These are phyloP conservation scores for Diaporthe sp. DNA, from an alignment of 2,329 filamentous ascomycete genomes.

Conservation along the genomic window DNA sequence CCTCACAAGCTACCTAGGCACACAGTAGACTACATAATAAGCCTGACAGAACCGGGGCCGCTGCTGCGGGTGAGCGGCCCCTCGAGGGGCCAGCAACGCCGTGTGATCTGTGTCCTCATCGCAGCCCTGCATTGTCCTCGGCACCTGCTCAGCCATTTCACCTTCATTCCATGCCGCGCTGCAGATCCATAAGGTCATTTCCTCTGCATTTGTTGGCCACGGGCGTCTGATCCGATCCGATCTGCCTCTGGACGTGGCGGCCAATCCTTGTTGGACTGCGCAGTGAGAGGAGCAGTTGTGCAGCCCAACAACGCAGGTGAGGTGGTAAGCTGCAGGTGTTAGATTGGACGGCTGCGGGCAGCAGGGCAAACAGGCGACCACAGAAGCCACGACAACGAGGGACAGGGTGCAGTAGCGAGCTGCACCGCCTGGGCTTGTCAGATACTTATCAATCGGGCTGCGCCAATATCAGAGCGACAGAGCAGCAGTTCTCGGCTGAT, in stretches of 20 bases:
- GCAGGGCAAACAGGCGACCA: slow-evolving; percentile 18
- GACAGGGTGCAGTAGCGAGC: slow-evolving; percentile 15
- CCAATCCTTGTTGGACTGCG: slow-evolving; percentile 18
- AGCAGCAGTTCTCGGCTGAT: slow-evolving; percentile 14
- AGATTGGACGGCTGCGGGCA: slow-evolving; percentile 22
- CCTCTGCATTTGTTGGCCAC: slow-evolving; percentile 22
- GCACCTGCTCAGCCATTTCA: slow-evolving; percentile 9
- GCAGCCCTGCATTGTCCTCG: slow-evolving; percentile 23
- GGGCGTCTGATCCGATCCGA: slow-evolving; percentile 19
- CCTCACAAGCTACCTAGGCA: too few species aligned
- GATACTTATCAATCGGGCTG: slow-evolving; percentile 21
- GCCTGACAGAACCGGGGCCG: not conserved
- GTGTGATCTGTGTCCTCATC: slow-evolving; percentile 9
- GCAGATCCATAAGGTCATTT: slow-evolving; percentile 22
- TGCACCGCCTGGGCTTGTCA: slow-evolving; percentile 1
- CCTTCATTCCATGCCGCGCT: slow-evolving; percentile 21
- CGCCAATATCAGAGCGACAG: slow-evolving; percentile 10
- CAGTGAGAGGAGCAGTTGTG: not conserved
- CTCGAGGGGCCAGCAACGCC: not conserved
- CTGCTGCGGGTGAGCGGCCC: not conserved
- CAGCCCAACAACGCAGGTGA: not conserved
- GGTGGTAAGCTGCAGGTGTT: slow-evolving; percentile 26
- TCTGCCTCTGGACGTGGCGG: slow-evolving; percentile 5
- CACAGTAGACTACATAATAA: too few species aligned
- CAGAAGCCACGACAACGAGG: not conserved